phyloP scores from a whole-genome alignment of 768 basidiomycete genomes.

The Symmetrospora coprosmae region DNA sequence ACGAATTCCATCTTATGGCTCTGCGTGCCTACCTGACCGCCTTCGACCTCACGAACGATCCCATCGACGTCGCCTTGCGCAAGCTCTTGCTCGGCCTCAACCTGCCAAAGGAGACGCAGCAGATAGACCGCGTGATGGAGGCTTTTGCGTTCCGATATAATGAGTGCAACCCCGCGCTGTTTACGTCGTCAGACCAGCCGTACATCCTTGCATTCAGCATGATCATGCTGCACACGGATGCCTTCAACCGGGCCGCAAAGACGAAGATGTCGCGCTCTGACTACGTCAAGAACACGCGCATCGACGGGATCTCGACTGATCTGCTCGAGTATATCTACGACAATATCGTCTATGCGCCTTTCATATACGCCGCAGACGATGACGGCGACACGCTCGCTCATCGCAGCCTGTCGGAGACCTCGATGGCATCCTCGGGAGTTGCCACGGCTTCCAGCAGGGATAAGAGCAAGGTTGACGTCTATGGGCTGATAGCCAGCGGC shows the following conservation, averaged over 20 bases:
- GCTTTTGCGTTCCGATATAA: slow-evolving; percentile 77
- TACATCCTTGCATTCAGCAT: slow-evolving; percentile 93
- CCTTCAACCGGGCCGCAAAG: slow-evolving; percentile 94
- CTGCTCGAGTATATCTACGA: slow-evolving; percentile 93
- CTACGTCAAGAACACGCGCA: slow-evolving; percentile 77
- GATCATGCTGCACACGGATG: slow-evolving; percentile 94
- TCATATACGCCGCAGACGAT: slow-evolving; percentile 95
- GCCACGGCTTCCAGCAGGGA: slow-evolving; percentile 41
- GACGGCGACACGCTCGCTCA: too few relatives aligned
- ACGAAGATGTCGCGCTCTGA: slow-evolving; percentile 92
- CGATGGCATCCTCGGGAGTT: slow-evolving; percentile 6
- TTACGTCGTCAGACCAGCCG: slow-evolving; percentile 62
- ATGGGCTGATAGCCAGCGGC: slow-evolving; percentile 58
- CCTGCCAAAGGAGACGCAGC: slow-evolving; percentile 88
- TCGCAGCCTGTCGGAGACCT: background rate
- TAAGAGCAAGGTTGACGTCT: slow-evolving; percentile 68
- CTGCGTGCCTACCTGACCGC: slow-evolving; percentile 56
- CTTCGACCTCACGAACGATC: slow-evolving; percentile 63
- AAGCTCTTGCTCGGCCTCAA: slow-evolving; percentile 79
- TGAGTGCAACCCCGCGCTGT: slow-evolving; percentile 66
- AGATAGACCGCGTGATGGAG: slow-evolving; percentile 94
- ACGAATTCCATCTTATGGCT: slow-evolving; percentile 54
- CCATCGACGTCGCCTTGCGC: slow-evolving; percentile 81
- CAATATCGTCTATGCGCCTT: slow-evolving; percentile 88
- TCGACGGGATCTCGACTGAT: slow-evolving; percentile 68